A percentile compares a stretch with the other conserved stretches of the same genome.
phyloP scores from a whole-genome alignment of 2,329 filamentous ascomycete genomes.

The Sporothrix schenckii region DNA sequence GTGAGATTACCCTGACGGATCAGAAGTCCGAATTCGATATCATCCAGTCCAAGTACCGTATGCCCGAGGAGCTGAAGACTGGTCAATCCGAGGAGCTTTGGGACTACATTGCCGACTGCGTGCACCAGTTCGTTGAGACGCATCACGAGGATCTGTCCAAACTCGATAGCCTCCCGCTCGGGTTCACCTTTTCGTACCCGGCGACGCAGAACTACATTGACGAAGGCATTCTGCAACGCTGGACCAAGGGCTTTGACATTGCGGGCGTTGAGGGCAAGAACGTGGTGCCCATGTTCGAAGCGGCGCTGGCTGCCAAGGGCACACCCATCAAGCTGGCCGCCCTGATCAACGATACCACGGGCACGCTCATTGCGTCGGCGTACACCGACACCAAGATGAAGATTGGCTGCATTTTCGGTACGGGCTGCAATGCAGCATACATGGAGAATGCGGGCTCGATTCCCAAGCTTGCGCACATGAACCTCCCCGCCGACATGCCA shows the following conservation, averaged over 20 bases:
- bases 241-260: conserved; percentile 98
- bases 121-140: conserved; percentile 85
- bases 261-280: conserved; percentile 87
- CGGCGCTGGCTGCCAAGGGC: conserved; percentile 65
- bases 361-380: conserved; percentile 91
- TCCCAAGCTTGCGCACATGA: conserved; percentile 90
- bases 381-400: conserved; percentile 94
- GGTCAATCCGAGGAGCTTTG: conserved; percentile 83
- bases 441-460: conserved; percentile 92
- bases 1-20: conserved; percentile 85
- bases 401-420: conserved; percentile 98
- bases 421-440: conserved; percentile 96
- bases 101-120: conserved; percentile 92
- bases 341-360: conserved; percentile 96
- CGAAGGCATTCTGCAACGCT: conserved; percentile 87
- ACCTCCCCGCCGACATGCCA: conserved; percentile 77
- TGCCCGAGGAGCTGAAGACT: conserved; percentile 90
- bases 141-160: conserved; percentile 71
- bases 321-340: conserved; percentile 92
- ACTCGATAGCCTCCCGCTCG: conserved; percentile 71
- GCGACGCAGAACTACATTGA: conserved; percentile 93
- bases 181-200: conserved; percentile 96
- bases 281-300: conserved; percentile 85
- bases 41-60: conserved; percentile 92
- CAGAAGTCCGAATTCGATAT: conserved; percentile 91